phyloP scores from a whole-genome alignment of 2,329 filamentous ascomycete genomes.

The Colletotrichum tropicale region DNA sequence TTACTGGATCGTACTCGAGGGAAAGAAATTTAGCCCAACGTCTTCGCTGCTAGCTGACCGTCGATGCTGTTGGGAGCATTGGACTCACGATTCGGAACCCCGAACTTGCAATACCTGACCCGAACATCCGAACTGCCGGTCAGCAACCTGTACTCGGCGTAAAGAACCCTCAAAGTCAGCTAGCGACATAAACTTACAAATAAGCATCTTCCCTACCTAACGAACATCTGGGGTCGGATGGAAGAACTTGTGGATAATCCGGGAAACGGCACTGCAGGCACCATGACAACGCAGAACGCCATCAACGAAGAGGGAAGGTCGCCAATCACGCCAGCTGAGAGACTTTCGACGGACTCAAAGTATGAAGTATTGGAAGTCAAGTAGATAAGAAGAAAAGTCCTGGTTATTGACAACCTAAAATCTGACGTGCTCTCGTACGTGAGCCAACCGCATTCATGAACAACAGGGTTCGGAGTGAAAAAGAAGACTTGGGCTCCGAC shows the following conservation, averaged over 20 bases:
- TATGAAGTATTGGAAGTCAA: neutral
- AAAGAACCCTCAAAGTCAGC: neutral
- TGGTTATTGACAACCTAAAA: neutral
- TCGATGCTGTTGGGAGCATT: neutral
- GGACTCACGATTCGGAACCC: neutral
- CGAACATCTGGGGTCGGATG: neutral
- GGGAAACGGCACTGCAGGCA: neutral
- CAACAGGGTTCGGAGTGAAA: neutral
- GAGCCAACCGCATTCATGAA: neutral
- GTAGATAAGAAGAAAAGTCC: neutral
- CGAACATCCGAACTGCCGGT: neutral
- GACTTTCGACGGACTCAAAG: neutral
- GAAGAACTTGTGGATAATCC: neutral
- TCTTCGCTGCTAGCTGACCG: neutral
- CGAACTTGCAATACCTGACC: neutral
- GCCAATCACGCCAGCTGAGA: rapidly evolving
- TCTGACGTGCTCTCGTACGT: neutral
- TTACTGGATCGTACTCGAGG: neutral
- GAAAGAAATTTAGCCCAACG: neutral
- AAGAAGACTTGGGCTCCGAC: rapidly evolving
- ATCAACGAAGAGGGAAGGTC: neutral
- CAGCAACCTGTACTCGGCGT: neutral
- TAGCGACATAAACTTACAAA: neutral
- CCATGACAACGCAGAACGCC: neutral
- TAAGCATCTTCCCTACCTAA: neutral